These are phyloP conservation scores for Terfezia claveryi DNA, from an alignment of 495 filamentous ascomycete species.

Conservation along the genomic window DNA sequence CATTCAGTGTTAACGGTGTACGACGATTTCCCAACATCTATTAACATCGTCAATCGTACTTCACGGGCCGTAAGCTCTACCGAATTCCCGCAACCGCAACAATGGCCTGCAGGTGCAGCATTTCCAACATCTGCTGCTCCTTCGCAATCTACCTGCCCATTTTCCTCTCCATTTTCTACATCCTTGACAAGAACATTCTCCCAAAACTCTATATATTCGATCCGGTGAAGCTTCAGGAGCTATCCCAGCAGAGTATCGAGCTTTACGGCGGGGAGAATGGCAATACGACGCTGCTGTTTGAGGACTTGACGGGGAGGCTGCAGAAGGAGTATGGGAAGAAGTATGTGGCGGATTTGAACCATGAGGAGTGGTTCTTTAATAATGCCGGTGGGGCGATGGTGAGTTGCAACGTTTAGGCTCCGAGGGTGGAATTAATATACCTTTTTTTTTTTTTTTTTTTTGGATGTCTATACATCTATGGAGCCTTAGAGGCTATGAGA, in stretches of 20 bases:
- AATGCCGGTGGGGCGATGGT: slow-evolving; percentile 12
- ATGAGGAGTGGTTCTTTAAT: slow-evolving; percentile 50
- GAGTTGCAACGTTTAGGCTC: background rate
- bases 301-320: slow-evolving; percentile 28
- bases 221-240: slow-evolving; percentile 40
- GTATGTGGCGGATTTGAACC: slow-evolving; percentile 30
- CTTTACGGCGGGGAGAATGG: slow-evolving; percentile 43
- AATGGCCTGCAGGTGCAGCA: too few relatives aligned
- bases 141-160: slow-evolving; percentile 2
- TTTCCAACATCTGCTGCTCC: background rate
- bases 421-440: slow-evolving; percentile 14
- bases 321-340: slow-evolving; percentile 25
- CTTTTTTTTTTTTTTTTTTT: too few relatives aligned
- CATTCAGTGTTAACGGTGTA: too few relatives aligned
- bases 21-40: too few relatives aligned
- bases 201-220: slow-evolving; percentile 60
- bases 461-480: too few relatives aligned
- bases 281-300: slow-evolving; percentile 29
- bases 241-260: slow-evolving; percentile 41
- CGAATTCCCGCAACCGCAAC: too few relatives aligned
- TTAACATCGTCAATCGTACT: too few relatives aligned
- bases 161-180: slow-evolving; percentile 32
- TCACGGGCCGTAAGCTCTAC: too few relatives aligned
- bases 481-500: too few relatives aligned
- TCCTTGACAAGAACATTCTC: slow-evolving; percentile 43